A percentile compares a stretch with the other conserved stretches of the same genome.
phyloP scores from a whole-genome alignment of 441 rosid species.

The Adansonia grandidieri region DNA sequence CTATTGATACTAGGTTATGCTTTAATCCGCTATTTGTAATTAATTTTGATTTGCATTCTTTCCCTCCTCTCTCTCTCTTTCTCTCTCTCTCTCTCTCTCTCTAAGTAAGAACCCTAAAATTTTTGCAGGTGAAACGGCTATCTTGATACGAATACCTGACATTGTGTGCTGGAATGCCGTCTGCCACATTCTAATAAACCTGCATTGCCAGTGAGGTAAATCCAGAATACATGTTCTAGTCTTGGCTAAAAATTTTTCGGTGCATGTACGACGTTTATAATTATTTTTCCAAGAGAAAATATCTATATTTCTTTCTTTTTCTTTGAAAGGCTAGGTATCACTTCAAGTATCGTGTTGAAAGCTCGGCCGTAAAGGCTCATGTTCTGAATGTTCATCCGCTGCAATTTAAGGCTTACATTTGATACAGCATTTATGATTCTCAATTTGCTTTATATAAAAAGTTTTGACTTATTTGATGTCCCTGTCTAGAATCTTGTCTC shows the following conservation, averaged over 20 bases:
- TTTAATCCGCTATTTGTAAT: neutral
- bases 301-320: neutral
- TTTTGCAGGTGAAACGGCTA: constrained; percentile 12
- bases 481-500: neutral
- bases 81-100: neutral
- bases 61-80: neutral
- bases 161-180: neutral
- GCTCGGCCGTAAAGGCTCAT: neutral
- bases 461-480: neutral
- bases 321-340: neutral
- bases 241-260: neutral
- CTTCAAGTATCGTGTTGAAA: neutral
- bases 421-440: neutral
- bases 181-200: neutral
- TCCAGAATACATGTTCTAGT: constrained; percentile 2
- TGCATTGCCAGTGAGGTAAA: constrained; percentile 21
- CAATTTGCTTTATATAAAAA: neutral
- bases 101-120: neutral
- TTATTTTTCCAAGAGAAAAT: neutral
- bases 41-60: neutral
- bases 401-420: neutral
- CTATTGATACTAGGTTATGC: neutral
- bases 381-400: neutral
- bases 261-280: neutral
- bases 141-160: neutral